These are phyloP conservation scores for Claviceps sp. DNA, from an alignment of 2,329 filamentous ascomycete genomes.

Conservation along the genomic window DNA sequence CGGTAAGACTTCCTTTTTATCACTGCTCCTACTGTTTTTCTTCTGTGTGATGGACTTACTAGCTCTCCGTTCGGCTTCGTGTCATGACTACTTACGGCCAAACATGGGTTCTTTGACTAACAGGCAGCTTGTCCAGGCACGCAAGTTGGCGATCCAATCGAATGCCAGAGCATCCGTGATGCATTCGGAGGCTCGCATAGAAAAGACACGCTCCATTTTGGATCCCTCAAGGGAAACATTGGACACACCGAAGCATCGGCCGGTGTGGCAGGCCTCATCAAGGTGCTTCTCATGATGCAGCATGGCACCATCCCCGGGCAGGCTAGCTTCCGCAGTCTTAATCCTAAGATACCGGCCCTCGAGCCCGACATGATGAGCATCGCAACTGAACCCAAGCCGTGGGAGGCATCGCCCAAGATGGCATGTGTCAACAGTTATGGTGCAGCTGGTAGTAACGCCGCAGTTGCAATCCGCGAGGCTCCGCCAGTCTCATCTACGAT, in stretches of 20 bases:
- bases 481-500: constrained; percentile 1
- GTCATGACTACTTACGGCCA: not conserved
- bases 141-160: constrained; percentile 68
- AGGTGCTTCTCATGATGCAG: constrained; percentile 20
- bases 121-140: constrained; percentile 27
- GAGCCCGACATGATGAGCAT: constrained; percentile 10
- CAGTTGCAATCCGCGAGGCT: constrained; percentile 11
- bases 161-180: constrained; percentile 56
- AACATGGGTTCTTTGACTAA: not conserved
- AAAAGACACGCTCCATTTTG: not conserved
- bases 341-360: constrained; percentile 18
- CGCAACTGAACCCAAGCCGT: constrained; percentile 21
- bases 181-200: constrained; percentile 19
- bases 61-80: not conserved
- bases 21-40: not conserved
- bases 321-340: constrained; percentile 18
- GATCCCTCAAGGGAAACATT: constrained; percentile 46
- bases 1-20: constrained; percentile 25
- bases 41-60: too few relatives aligned
- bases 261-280: constrained; percentile 18
- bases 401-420: constrained; percentile 12
- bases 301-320: constrained; percentile 16
- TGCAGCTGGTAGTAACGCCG: constrained; percentile 21
- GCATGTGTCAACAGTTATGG: constrained; percentile 24
- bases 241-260: constrained; percentile 40